phyloP scores from a whole-genome alignment of 2,329 filamentous ascomycete genomes.

The Sphaerulina musiva region DNA sequence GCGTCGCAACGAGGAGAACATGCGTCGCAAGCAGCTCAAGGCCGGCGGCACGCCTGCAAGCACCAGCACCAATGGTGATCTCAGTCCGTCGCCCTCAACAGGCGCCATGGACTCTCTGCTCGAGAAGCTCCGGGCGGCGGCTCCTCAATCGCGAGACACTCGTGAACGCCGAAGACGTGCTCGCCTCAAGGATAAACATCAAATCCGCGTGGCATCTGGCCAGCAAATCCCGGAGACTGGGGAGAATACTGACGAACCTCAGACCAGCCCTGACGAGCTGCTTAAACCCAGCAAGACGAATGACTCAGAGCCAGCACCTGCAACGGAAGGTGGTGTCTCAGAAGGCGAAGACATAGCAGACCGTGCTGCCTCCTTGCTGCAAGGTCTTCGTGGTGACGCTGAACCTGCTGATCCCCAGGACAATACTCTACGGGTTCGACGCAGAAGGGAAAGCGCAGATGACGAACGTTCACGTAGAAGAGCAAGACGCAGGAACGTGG shows the following conservation, averaged over 20 bases:
- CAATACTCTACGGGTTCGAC: constrained; percentile 49
- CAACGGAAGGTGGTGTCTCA: constrained; percentile 27
- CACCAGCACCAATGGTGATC: constrained; percentile 29
- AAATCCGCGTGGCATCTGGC: constrained; percentile 81
- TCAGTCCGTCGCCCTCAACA: constrained; percentile 55
- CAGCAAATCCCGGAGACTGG: constrained; percentile 71
- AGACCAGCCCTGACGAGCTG: constrained; percentile 23
- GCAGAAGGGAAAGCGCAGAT: constrained; percentile 67
- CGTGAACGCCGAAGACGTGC: constrained; percentile 81
- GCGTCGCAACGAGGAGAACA: constrained; percentile 79
- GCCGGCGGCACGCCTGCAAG: constrained; percentile 37
- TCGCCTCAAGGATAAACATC: constrained; percentile 81
- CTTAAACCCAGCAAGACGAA: constrained; percentile 27
- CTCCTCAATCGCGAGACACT: constrained; percentile 81
- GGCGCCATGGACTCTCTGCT: constrained; percentile 94
- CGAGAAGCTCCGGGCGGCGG: constrained; percentile 88
- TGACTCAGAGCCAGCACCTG: constrained; percentile 26
- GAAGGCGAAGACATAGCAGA: constrained; percentile 72
- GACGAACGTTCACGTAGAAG: constrained; percentile 66
- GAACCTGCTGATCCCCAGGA: constrained; percentile 30
- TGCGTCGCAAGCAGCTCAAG: constrained; percentile 80
- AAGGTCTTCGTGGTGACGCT: constrained; percentile 66
- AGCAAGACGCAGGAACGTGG: constrained; percentile 43
- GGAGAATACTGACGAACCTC: constrained; percentile 26
- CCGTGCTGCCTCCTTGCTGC: constrained; percentile 72